Evolutionary conservation across 176 grass and related monocot genomes (phyloP).

Genomic region (Sorghum bicolor): Sorghum_bicolor_NCBIv3 NC_012876.2:8328001-8328500

Average conservation of each 20-base stretch:
- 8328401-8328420: conserved; percentile 98
- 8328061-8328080: background rate
- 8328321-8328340: background rate
- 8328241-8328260: conserved; percentile 93
- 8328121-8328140: background rate
- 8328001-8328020: background rate
- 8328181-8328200: conserved; percentile 99
- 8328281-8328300: background rate
- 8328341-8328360: background rate
- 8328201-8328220: conserved; percentile 82
- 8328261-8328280: conserved; percentile 84
- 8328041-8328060: background rate
- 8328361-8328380: background rate
- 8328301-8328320: background rate
- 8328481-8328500: background rate
- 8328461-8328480: conserved; percentile 27
- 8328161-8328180: conserved; percentile 89
- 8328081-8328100: background rate
- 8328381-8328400: conserved; percentile 95
- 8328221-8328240: conserved; percentile 91
- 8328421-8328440: conserved; percentile 97
- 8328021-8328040: background rate
- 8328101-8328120: background rate
- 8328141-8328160: conserved; percentile 72
- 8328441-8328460: conserved; percentile 97